Base-by-base conservation (phyloP, 345 rosid genomes). In the Iberis pinnata region DNA sequence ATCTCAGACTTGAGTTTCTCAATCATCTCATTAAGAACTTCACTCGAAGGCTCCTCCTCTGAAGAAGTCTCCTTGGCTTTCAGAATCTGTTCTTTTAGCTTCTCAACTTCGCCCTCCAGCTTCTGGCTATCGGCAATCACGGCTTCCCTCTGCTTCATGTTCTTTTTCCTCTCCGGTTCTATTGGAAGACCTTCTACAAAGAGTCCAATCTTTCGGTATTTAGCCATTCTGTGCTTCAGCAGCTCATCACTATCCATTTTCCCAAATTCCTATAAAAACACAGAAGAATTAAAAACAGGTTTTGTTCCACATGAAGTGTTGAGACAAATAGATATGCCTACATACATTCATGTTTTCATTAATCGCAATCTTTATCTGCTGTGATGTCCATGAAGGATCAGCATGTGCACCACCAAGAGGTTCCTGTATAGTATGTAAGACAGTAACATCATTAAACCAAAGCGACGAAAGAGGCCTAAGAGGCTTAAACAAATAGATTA, bases 331-430 rank as follows among this genome's bases (percentile, higher is more conserved):
- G n/a, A 12, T 49, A 63, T 25, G 73, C 98, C 55, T 70, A 90
- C 98, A 49, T 70, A 90, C 98, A 49, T 73, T 71, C 96, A 84
- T 87, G 66, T 78, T 6, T 69, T 82, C 85, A 49, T 76, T 81
- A 68, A 89, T 79, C 41, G 88, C 88, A 41, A 63, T 70, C 79
- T 86, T 89, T 65, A 89, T 89, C 74, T 77, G 87, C 60, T 78
- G 84, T 26, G 97, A 86, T 40, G 97, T 83, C 97, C 93, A 83
- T 27, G 76, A 60, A 12, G 97, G 88, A 77, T 86, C 89, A 31
- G 88, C 81, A 73, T 89, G 93, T 20, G 97, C 97, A 19, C 97
- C 97, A 43, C 93, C 97, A 56, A 86, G 83, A 9, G 97, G 97
- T 68, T 89, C 97, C 97, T 89, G 74, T 63, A 17, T 46, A 65